Evolutionary conservation across 208 protist genomes (phyloP), one percentile per base, ranked within the genome.

Genomic region (Lotmaria passim): DNA sequence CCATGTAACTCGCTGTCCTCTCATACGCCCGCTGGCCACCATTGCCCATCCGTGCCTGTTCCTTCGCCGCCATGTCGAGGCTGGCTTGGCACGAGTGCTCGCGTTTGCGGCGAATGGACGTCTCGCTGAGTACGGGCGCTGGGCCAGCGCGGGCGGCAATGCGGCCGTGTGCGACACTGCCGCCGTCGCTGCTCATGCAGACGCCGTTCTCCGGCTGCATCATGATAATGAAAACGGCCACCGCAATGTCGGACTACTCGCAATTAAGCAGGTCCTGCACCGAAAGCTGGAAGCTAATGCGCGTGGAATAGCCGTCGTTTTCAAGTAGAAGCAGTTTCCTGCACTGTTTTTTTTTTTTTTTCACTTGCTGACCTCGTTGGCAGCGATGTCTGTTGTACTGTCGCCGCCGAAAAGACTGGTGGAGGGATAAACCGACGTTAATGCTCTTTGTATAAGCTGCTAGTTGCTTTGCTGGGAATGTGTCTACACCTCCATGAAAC

Each of bases 51-150:
- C 0, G 10, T 10, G 14, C 48, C n/a, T 34, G 24, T 38, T 60
- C 60, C 11, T 28, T 50, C 7, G 26, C 43, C 26, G 43, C 38
- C 39, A 58, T 51, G 38, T 58, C 64, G 3, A 58, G 11, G 26
- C 64, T 61, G 19, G 64, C 64, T 34, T 61, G 64, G 19, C 64
- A 51, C 14, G 60, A 66, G 60, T 66, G 60, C 21, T 55, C 60
- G 6, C 46, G 60, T 5, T 28, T 15, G 11, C 60, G 60, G 3
- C 47, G 60, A 11, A 56, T 55, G 2, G 46, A 66, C 0, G 60
- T 46, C 14, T 66, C 60, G 44, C 28, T 55, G 21, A 61, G 43
- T 0, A 63, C 41, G 5, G 60, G 69, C 0, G 50, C 59, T 0
- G 68, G 58, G 0, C 50, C 48, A 12, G 57, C 38, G 15, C 59